Evolutionary conservation across 805 yeast genomes (phyloP).

Genomic region (Pichia cabralensis): DNA sequence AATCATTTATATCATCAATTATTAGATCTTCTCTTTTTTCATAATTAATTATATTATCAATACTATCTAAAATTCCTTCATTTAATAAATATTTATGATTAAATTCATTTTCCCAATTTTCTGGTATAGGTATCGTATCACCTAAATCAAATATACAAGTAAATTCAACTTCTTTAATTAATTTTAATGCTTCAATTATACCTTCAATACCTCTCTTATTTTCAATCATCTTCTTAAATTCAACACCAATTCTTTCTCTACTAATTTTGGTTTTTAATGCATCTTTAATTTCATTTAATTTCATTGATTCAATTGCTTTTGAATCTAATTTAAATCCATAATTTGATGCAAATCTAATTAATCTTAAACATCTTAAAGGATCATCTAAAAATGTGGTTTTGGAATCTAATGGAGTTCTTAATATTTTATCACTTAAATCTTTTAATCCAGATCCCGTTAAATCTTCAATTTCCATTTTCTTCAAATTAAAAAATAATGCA

Average conservation of each 20-base stretch:
- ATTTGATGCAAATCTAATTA: conserved; percentile 78
- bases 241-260: conserved; percentile 83
- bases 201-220: conserved; percentile 31
- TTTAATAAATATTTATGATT: conserved; percentile 4
- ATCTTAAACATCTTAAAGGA: conserved; percentile 79
- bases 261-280: conserved; percentile 69
- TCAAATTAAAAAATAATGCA: conserved; percentile 81
- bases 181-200: conserved; percentile 52
- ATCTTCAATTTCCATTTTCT: conserved; percentile 66
- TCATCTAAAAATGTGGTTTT: conserved; percentile 83
- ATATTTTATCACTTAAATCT: conserved; percentile 59
- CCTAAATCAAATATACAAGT: conserved; percentile 47
- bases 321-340: conserved; percentile 58
- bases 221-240: conserved; percentile 66
- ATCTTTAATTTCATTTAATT: conserved; percentile 39
- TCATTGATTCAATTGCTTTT: conserved; percentile 58
- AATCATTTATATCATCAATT: conserved; percentile 13
- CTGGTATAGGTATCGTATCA: conserved; percentile 14
- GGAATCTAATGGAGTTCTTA: conserved; percentile 86
- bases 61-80: conserved; percentile 11
- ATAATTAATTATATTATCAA: conserved; percentile 14
- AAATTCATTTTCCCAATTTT: conserved; percentile 12
- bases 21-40: conserved; percentile 9
- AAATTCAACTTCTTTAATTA: conserved; percentile 47
- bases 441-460: conserved; percentile 65